Conservation (phyloP, 192 early-diverging fungal genomes). For the Cladochytrium replicatum region DNA sequence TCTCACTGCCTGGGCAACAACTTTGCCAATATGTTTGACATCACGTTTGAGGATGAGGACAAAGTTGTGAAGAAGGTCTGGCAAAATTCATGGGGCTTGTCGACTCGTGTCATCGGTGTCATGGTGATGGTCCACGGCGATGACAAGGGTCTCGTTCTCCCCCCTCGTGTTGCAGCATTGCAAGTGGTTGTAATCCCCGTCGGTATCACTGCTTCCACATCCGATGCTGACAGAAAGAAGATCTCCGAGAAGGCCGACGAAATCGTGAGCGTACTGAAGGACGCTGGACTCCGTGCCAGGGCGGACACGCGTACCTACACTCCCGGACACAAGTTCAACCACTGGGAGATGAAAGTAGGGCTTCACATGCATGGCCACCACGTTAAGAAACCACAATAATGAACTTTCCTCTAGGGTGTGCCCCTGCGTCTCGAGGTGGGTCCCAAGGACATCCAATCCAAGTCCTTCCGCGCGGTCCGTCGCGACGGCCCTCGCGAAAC, state of each 20-base stretch:
- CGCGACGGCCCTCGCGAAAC: slow-evolving; percentile 65
- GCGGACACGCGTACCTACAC: slow-evolving; percentile 75
- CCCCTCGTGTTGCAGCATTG: slow-evolving; percentile 79
- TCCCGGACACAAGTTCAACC: slow-evolving; percentile 97
- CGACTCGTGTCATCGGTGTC: slow-evolving; percentile 94
- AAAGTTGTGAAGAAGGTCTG: slow-evolving; percentile 70
- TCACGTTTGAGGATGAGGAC: slow-evolving; percentile 80
- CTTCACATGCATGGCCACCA: background rate
- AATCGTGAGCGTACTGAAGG: slow-evolving; percentile 55
- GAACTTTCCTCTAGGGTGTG: slow-evolving; percentile 58
- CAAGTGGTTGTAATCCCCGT: slow-evolving; percentile 91
- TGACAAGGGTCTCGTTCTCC: slow-evolving; percentile 95
- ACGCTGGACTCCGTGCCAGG: slow-evolving; percentile 66
- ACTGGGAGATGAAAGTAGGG: slow-evolving; percentile 83
- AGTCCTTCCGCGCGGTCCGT: slow-evolving; percentile 66
- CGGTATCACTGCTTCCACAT: slow-evolving; percentile 82
- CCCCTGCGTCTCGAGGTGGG: slow-evolving; percentile 95
- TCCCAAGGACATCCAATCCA: slow-evolving; percentile 82
- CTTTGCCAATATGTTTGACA: slow-evolving; percentile 99
- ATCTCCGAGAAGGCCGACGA: slow-evolving; percentile 64
- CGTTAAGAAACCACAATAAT: slow-evolving; percentile 1
- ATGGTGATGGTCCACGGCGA: slow-evolving; percentile 99
- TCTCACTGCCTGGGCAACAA: slow-evolving; percentile 99
- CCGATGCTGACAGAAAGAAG: slow-evolving; percentile 56
- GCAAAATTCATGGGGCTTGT: slow-evolving; percentile 99